phyloP scores from a whole-genome alignment of 345 rosid genomes.

The Gynandropsis gynandra region DNA sequence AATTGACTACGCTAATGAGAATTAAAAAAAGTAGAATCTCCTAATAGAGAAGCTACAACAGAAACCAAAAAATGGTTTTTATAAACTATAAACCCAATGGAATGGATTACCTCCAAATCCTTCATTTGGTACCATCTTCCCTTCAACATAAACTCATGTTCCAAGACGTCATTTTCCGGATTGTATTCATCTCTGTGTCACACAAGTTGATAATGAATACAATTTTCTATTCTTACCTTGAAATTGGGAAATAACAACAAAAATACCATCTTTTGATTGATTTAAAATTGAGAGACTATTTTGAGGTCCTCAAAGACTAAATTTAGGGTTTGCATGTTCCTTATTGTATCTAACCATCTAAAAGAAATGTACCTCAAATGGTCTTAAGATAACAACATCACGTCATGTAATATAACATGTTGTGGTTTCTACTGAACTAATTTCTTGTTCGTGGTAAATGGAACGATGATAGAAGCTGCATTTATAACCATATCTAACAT shows the following conservation, averaged over 20 bases:
- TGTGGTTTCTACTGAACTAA: too few relatives aligned
- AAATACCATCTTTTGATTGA: background rate
- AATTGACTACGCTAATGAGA: too few relatives aligned
- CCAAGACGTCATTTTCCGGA: conserved; percentile 79
- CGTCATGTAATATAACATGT: too few relatives aligned
- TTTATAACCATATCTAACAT: conserved; percentile 1
- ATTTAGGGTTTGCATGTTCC: too few relatives aligned
- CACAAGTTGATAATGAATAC: conserved; percentile 12
- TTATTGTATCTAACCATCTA: too few relatives aligned
- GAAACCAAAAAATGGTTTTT: background rate
- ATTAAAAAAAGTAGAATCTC: background rate
- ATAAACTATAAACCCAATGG: background rate
- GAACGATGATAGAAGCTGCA: background rate
- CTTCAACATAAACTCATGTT: conserved; percentile 67
- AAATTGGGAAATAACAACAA: conserved; percentile 11
- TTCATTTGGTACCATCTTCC: conserved; percentile 87
- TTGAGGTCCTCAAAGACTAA: too few relatives aligned
- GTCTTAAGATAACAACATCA: too few relatives aligned
- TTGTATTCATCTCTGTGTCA: conserved; percentile 80
- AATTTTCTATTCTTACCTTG: too few relatives aligned
- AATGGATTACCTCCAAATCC: conserved; percentile 63
- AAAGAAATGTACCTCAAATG: too few relatives aligned
- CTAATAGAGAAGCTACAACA: background rate
- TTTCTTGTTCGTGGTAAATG: too few relatives aligned
- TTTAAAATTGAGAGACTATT: too few relatives aligned